phyloP scores from a whole-genome alignment of 805 yeast genomes.

The Alloascoidea hylecoeti region DNA sequence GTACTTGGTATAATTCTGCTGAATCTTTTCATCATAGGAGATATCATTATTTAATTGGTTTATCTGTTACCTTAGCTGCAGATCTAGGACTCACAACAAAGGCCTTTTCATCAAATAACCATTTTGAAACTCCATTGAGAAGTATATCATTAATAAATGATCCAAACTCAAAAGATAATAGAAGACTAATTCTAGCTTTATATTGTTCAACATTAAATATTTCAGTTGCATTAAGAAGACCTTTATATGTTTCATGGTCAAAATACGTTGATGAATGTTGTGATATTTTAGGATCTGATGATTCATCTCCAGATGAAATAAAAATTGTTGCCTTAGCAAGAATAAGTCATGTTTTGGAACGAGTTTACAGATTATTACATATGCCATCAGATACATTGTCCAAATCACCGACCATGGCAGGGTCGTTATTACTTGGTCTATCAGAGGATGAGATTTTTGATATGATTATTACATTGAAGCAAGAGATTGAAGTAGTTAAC shows the following conservation, averaged over 20 bases:
- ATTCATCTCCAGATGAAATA: background rate
- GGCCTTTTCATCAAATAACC: background rate
- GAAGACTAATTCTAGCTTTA: background rate
- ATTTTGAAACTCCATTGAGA: background rate
- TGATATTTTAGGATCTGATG: background rate
- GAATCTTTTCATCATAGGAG: constrained; percentile 72
- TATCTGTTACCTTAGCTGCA: constrained; percentile 54
- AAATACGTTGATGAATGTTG: background rate
- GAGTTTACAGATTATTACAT: background rate
- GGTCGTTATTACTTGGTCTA: background rate
- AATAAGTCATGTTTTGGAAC: background rate
- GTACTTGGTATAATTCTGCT: constrained; percentile 75
- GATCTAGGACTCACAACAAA: constrained; percentile 49
- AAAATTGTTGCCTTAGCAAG: background rate
- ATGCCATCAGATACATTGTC: background rate
- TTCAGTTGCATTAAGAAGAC: background rate
- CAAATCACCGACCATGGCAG: background rate
- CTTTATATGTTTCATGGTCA: background rate
- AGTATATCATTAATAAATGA: background rate
- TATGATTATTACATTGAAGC: background rate
- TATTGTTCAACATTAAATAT: background rate
- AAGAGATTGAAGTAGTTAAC: background rate
- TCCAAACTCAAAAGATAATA: background rate
- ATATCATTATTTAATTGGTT: constrained; percentile 50
- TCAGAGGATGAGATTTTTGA: background rate